Conservation (phyloP, 371 early-diverging fungal species). For the Phascolomyces articulosus region DNA sequence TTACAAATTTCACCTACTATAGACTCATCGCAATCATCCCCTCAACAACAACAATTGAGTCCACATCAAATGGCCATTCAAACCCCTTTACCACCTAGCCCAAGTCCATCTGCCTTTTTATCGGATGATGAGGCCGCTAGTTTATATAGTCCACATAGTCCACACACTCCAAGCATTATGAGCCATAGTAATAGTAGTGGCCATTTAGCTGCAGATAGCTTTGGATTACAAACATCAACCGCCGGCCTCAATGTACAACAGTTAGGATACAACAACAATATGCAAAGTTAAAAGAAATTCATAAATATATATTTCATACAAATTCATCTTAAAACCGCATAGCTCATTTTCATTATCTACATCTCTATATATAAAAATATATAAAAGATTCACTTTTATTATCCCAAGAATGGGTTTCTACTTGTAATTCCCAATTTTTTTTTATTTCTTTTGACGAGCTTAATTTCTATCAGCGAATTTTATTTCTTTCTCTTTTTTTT, state of each 20-base stretch:
- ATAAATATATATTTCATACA: not conserved
- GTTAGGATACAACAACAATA: conserved; percentile 4
- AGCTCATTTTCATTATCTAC: no score
- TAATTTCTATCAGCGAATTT: no score
- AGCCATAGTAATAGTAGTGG: conserved; percentile 12
- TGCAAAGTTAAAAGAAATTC: not conserved
- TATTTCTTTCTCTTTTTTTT: not conserved
- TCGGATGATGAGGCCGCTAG: conserved; percentile 25
- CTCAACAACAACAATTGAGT: conserved; percentile 11
- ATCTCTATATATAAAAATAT: no score
- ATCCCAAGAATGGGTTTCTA: no score
- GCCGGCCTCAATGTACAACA: conserved; percentile 7
- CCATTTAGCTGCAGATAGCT: conserved; percentile 6
- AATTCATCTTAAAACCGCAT: no score
- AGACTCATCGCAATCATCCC: not conserved
- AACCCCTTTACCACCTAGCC: conserved; percentile 23
- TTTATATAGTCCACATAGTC: conserved; percentile 26
- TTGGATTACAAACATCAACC: conserved; percentile 8
- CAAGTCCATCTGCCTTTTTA: conserved; percentile 22
- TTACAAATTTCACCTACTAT: conserved; percentile 4
- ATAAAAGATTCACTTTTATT: no score
- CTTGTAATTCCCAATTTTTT: no score
- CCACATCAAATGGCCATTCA: conserved; percentile 15
- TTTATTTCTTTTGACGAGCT: no score
- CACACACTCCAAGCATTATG: conserved; percentile 19